phyloP scores from a whole-genome alignment of 192 early-diverging fungal genomes.

The Podila minutissima region DNA sequence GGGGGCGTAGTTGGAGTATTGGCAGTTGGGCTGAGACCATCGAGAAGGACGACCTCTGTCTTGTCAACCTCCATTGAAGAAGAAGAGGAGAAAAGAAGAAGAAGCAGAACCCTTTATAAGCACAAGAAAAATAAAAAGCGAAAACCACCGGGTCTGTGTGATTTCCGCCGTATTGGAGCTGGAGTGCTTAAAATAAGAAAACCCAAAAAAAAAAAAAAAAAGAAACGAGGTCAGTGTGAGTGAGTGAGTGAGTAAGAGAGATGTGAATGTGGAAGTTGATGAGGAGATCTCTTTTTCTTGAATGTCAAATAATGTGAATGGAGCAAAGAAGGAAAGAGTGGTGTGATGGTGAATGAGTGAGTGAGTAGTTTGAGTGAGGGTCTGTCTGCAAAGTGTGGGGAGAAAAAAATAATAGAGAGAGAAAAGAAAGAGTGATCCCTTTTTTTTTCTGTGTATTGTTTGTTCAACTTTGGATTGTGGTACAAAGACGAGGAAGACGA shows the following conservation, averaged over 20 bases:
- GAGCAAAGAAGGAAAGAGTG: neutral
- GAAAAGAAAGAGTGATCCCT: neutral
- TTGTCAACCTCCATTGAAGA: slow-evolving; percentile 30
- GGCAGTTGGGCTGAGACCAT: slow-evolving; percentile 24
- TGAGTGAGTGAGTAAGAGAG: neutral
- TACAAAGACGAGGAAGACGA: neutral
- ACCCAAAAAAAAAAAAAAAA: neutral
- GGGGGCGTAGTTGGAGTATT: neutral
- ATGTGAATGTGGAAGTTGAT: neutral
- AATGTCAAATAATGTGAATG: neutral
- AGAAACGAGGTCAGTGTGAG: neutral
- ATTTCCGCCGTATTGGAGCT: too few species aligned
- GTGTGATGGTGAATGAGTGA: neutral
- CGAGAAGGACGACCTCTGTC: slow-evolving; percentile 28
- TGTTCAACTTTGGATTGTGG: neutral
- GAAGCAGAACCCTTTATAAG: too few species aligned
- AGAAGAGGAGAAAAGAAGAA: neutral
- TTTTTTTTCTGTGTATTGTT: neutral
- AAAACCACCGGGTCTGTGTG: too few species aligned
- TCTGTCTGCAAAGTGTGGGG: neutral
- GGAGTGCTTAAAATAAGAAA: too few species aligned
- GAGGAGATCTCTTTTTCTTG: neutral
- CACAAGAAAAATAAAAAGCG: too few species aligned
- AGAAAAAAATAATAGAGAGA: neutral
- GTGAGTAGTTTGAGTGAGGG: neutral